Percentiles rank a stretch among this genome's conserved stretches.
Evolutionary conservation across 1,284 basidiomycete species (phyloP).

Genomic region (Rhodofomes roseus): DNA sequence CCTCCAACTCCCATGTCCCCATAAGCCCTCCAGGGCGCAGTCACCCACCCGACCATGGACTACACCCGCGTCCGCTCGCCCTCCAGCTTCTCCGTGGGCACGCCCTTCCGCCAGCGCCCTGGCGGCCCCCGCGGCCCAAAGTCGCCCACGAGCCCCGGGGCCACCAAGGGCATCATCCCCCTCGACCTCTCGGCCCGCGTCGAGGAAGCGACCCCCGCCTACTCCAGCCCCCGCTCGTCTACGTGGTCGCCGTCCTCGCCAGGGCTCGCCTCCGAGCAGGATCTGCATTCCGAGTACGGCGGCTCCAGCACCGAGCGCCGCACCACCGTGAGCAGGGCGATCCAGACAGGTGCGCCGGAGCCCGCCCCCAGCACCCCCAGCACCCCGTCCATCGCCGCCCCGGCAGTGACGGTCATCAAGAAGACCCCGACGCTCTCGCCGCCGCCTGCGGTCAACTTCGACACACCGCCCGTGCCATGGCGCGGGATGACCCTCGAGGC

Average conservation of each 20-base stretch:
- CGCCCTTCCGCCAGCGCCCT: conserved; percentile 13
- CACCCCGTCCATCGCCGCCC: conserved; percentile 21
- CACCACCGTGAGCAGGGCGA: background rate
- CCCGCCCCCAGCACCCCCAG: conserved; percentile 5
- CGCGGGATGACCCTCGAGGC: conserved; percentile 67
- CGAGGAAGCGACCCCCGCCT: conserved; percentile 15
- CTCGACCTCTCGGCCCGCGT: conserved; percentile 20
- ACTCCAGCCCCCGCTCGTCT: conserved; percentile 7
- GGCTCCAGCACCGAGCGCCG: background rate
- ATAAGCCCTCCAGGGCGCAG: conserved; percentile 3
- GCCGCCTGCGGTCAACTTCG: conserved; percentile 51
- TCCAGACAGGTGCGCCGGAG: conserved; percentile 4
- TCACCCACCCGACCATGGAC: conserved; percentile 14
- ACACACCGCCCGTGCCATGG: conserved; percentile 53
- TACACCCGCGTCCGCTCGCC: conserved; percentile 18
- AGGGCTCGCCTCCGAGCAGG: background rate
- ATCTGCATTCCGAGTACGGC: conserved; percentile 1
- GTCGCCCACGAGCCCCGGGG: conserved; percentile 3
- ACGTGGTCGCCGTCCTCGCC: conserved; percentile 4
- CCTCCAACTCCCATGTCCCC: conserved; percentile 16
- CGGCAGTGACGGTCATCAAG: conserved; percentile 22
- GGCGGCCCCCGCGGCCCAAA: conserved; percentile 21
- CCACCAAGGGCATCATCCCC: conserved; percentile 16
- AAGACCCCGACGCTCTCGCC: conserved; percentile 35
- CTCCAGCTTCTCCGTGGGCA: conserved; percentile 9